phyloP scores from a whole-genome alignment of 1,284 basidiomycete genomes.

The Sporisorium reilianum region DNA sequence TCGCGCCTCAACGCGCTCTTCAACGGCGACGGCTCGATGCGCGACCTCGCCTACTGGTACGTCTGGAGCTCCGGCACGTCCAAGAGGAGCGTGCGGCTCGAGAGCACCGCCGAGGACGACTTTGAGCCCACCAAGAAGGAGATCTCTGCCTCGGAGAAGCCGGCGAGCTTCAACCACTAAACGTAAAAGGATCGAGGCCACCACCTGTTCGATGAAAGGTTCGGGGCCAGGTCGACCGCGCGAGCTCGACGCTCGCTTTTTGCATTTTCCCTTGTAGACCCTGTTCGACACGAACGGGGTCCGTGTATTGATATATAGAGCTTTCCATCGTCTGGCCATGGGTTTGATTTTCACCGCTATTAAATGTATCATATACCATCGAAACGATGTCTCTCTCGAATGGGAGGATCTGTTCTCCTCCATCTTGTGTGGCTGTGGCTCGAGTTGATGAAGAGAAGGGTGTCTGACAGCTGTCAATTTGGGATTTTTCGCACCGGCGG shows the following conservation, averaged over 20 bases:
- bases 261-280: too few species aligned
- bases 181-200: slow-evolving; percentile 3
- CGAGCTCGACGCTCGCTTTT: background rate
- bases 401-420: background rate
- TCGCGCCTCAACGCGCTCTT: slow-evolving; percentile 61
- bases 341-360: background rate
- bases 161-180: slow-evolving; percentile 32
- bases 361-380: background rate
- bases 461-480: slow-evolving; percentile 21
- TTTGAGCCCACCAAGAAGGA: slow-evolving; percentile 30
- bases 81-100: slow-evolving; percentile 24
- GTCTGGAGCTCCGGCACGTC: slow-evolving; percentile 20
- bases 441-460: background rate
- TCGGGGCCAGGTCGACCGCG: slow-evolving; percentile 7
- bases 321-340: background rate
- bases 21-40: slow-evolving; percentile 44
- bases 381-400: background rate
- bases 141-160: slow-evolving; percentile 26
- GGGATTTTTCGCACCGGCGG: slow-evolving; percentile 2
- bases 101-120: slow-evolving; percentile 33
- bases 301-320: slow-evolving; percentile 13
- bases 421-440: too few species aligned
- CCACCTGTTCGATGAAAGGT: slow-evolving; percentile 2
- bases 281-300: background rate
- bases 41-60: slow-evolving; percentile 50